A percentile compares a stretch with the other conserved stretches of the same genome.
Evolutionary conservation across 441 rosid genomes (phyloP).

Genomic region (Mallotus repandus): DNA sequence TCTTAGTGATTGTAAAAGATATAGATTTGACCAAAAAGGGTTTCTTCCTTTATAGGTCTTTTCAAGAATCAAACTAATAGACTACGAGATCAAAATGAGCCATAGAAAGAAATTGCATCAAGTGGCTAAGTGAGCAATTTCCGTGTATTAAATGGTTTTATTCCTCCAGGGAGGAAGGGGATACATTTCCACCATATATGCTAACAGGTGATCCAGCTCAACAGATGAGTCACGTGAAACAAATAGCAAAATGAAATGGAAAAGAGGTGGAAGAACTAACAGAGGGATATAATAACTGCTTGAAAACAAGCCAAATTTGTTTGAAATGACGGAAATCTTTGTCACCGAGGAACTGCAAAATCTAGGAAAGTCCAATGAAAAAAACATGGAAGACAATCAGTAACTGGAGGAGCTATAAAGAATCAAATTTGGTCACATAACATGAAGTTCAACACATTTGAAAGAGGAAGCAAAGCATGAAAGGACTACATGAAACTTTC

Average conservation of each 20-base stretch:
- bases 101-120: background rate
- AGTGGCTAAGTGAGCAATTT: background rate
- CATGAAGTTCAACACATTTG: conserved; percentile 12
- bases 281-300: conserved; percentile 20
- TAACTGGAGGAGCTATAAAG: conserved; percentile 14
- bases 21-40: background rate
- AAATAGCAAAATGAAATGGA: conserved; percentile 12
- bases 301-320: conserved; percentile 21
- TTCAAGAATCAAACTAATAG: background rate
- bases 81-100: background rate
- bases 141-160: background rate
- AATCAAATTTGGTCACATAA: conserved; percentile 10
- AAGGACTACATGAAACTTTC: conserved; percentile 9
- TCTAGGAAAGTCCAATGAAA: conserved; percentile 47
- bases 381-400: conserved; percentile 36
- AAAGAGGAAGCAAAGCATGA: background rate
- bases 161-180: background rate
- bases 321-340: conserved; percentile 20
- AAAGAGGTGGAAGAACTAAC: conserved; percentile 20
- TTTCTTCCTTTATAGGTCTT: background rate
- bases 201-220: conserved; percentile 15
- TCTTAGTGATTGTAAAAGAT: background rate
- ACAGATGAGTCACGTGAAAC: conserved; percentile 15
- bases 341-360: conserved; percentile 95
- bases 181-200: background rate